Percentiles rank a stretch among this genome's conserved stretches.
Evolutionary conservation across 140 eudicot genomes (phyloP).

Genomic region (Oenanthe javanica): DNA sequence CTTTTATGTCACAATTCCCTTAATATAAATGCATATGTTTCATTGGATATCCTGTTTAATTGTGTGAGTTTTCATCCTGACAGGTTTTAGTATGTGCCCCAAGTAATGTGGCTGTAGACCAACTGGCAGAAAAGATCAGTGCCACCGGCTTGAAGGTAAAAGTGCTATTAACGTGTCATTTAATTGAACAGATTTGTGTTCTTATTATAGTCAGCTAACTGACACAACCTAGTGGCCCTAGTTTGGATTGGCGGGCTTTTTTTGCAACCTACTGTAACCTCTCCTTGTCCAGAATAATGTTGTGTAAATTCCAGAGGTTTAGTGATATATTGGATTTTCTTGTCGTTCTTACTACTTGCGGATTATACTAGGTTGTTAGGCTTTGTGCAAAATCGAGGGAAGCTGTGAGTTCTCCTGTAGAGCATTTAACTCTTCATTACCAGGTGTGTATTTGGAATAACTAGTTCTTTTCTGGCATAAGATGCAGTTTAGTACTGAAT

Average conservation of each 20-base stretch:
- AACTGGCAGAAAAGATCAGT: conserved; percentile 96
- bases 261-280: background rate
- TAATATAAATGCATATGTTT: background rate
- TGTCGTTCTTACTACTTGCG: background rate
- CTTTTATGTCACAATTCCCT: background rate
- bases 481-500: background rate
- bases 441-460: conserved; percentile 53
- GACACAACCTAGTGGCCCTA: background rate
- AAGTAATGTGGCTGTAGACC: conserved; percentile 98
- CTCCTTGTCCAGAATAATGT: background rate
- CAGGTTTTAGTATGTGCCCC: conserved; percentile 99
- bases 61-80: conserved; percentile 3
- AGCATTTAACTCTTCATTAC: conserved; percentile 95
- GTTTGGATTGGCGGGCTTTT: background rate
- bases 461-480: background rate
- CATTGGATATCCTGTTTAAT: conserved; percentile 8
- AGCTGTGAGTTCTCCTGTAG: conserved; percentile 99
- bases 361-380: conserved; percentile 66
- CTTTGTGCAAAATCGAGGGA: conserved; percentile 99
- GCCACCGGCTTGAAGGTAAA: conserved; percentile 96
- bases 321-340: background rate
- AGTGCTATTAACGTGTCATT: background rate
- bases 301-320: background rate
- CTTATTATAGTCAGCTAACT: background rate
- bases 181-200: background rate